These are phyloP conservation scores for Castanospermum australe DNA, from an alignment of 306 rosid genomes.

Conservation along the genomic window DNA sequence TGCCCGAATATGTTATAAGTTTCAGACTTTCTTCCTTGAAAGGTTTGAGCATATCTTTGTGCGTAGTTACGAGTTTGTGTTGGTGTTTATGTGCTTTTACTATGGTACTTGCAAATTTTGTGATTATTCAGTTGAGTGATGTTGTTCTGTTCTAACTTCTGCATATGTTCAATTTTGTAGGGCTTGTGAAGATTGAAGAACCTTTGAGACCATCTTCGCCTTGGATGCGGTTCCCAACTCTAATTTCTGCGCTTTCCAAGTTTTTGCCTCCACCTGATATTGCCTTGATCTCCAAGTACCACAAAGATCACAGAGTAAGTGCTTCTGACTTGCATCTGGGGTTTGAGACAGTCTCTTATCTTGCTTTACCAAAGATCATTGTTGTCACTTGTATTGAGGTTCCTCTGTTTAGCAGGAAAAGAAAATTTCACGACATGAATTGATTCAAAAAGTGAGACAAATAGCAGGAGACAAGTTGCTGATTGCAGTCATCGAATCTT, in stretches of 20 bases:
- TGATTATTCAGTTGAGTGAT: background rate
- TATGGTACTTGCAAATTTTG: background rate
- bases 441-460: constrained; percentile 57
- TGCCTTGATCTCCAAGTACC: constrained; percentile 50
- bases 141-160: background rate
- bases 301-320: constrained; percentile 57
- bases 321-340: background rate
- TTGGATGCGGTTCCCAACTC: constrained; percentile 73
- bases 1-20: constrained; percentile 72
- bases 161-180: constrained; percentile 39
- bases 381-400: background rate
- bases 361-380: background rate
- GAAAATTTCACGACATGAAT: constrained; percentile 56
- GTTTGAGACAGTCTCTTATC: background rate
- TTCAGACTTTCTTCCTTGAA: constrained; percentile 50
- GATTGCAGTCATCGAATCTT: constrained; percentile 57
- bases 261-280: constrained; percentile 48
- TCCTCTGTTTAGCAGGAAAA: constrained; percentile 48
- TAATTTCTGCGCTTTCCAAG: constrained; percentile 62
- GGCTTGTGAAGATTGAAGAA: constrained; percentile 30
- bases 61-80: background rate
- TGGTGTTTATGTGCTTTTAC: background rate
- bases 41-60: constrained; percentile 30
- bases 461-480: constrained; percentile 76
- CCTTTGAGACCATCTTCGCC: constrained; percentile 70